phyloP scores from a whole-genome alignment of 441 rosid species.

The Pelargonium myrrhifolium region DNA sequence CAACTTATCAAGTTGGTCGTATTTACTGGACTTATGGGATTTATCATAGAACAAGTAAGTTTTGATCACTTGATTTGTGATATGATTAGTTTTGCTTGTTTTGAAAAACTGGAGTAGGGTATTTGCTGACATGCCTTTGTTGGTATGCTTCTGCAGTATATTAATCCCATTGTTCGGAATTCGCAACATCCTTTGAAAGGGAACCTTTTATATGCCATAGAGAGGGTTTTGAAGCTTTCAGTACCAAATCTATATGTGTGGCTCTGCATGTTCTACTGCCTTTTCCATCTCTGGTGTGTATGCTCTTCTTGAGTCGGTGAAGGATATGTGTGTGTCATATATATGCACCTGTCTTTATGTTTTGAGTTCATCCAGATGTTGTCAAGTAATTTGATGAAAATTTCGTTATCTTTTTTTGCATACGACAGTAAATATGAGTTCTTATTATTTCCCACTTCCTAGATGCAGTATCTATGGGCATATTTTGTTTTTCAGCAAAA shows the following conservation, averaged over 20 bases:
- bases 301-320: slow-evolving; percentile 5
- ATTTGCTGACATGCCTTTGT: slow-evolving; percentile 24
- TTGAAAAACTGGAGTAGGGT: neutral
- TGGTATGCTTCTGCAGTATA: slow-evolving; percentile 62
- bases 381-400: slow-evolving; percentile 7
- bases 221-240: slow-evolving; percentile 96
- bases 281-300: slow-evolving; percentile 90
- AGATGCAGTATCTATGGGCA: neutral
- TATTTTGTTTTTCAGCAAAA: neutral
- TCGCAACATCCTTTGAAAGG: slow-evolving; percentile 97
- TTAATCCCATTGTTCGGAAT: slow-evolving; percentile 89
- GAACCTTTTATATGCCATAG: slow-evolving; percentile 67
- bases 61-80: slow-evolving; percentile 13
- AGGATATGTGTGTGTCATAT: slow-evolving; percentile 7
- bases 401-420: neutral
- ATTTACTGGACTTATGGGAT: slow-evolving; percentile 93
- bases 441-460: neutral
- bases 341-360: neutral
- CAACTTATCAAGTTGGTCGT: slow-evolving; percentile 72
- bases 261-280: slow-evolving; percentile 99
- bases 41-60: slow-evolving; percentile 84
- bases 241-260: slow-evolving; percentile 92
- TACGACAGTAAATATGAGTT: neutral
- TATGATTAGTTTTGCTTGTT: slow-evolving; percentile 13
- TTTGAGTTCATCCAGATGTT: neutral